phyloP scores from a whole-genome alignment of 768 basidiomycete species.

The Russula ochroleuca region DNA sequence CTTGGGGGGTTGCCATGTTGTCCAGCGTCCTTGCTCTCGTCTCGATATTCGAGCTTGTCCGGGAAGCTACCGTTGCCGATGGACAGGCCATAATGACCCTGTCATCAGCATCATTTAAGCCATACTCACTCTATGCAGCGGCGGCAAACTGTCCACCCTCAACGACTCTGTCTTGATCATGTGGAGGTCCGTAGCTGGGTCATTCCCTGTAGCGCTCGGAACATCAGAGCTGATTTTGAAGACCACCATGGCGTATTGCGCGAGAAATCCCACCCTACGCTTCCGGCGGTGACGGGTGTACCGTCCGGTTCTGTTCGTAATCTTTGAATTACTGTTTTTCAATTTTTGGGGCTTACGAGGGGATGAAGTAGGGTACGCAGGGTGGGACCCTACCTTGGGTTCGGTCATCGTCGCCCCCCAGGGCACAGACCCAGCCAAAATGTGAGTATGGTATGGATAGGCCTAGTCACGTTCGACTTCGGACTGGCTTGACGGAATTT shows the following conservation, averaged over 20 bases:
- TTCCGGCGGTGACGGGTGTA: constrained; percentile 35
- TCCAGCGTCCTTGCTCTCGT: not conserved
- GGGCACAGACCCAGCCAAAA: constrained; percentile 53
- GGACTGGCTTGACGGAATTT: not conserved
- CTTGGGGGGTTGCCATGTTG: not conserved
- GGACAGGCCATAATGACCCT: not conserved
- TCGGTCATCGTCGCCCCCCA: constrained; percentile 58
- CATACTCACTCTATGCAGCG: constrained; percentile 50
- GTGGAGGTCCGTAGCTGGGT: constrained; percentile 39
- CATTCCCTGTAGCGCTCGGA: not conserved
- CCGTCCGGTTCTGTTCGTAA: constrained; percentile 15
- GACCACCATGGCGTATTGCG: constrained; percentile 40
- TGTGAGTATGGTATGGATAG: constrained; percentile 38
- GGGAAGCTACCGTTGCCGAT: not conserved
- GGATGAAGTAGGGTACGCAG: constrained; percentile 46
- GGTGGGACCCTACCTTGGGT: constrained; percentile 48
- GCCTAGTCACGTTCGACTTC: too few relatives aligned
- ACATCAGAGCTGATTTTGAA: not conserved
- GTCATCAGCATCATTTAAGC: constrained; percentile 35
- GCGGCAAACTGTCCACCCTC: constrained; percentile 47
- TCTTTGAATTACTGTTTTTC: not conserved
- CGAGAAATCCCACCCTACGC: constrained; percentile 44
- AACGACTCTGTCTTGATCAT: constrained; percentile 46
- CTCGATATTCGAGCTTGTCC: not conserved
- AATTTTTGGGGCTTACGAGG: constrained; percentile 36